Conservation (phyloP, 345 rosid species). For the Eucalyptus paniculata region DNA sequence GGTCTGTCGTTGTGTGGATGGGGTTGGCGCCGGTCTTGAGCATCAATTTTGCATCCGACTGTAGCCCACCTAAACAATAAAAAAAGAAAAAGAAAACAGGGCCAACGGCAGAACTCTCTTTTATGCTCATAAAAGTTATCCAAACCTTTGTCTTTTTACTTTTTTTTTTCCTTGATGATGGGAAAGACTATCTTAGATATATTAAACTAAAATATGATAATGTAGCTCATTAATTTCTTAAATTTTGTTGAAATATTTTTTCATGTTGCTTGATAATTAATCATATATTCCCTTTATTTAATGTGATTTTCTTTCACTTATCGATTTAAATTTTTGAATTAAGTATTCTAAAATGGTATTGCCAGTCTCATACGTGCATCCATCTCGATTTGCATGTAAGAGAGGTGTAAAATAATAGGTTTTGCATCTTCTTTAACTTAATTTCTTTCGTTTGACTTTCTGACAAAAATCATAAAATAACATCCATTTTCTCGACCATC, state of each 20-base stretch:
- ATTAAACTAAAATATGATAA: not conserved
- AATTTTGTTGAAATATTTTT: not conserved
- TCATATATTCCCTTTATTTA: rapidly evolving
- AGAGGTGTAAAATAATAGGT: not conserved
- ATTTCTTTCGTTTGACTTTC: too few species aligned
- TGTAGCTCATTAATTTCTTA: not conserved
- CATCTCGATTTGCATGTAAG: rapidly evolving
- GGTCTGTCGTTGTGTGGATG: not conserved
- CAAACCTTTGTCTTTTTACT: not conserved
- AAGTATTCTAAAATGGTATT: rapidly evolving
- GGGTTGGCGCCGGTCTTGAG: not conserved
- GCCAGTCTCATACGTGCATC: rapidly evolving
- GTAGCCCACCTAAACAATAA: not conserved
- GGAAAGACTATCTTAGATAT: not conserved
- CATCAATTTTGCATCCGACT: not conserved
- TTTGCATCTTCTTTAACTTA: not conserved
- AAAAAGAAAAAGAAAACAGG: not conserved
- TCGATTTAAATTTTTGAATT: not conserved
- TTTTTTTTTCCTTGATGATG: not conserved
- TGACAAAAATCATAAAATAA: not conserved
- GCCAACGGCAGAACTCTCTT: not conserved
- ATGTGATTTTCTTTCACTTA: not conserved
- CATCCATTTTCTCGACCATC: not conserved
- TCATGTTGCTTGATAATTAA: not conserved
- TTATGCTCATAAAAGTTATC: not conserved